Evolutionary conservation across 495 filamentous ascomycete genomes (phyloP).

Genomic region (Hypomontagnella submonticulosa): DNA sequence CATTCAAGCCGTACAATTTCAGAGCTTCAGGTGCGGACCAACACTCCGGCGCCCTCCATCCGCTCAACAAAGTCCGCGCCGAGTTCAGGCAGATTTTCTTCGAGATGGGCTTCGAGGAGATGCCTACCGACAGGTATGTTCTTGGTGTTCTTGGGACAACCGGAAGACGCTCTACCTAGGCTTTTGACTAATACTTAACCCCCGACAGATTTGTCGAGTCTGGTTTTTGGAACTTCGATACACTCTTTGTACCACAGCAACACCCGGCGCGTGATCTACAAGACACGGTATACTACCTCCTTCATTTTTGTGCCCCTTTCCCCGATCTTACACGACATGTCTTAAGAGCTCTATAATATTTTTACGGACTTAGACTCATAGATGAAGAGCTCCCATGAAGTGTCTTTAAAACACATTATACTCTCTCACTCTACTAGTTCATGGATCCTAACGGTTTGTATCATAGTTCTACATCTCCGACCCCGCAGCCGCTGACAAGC

Average conservation of each 20-base stretch:
- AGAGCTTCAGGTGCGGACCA: slow-evolving; percentile 85
- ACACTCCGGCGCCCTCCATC: slow-evolving; percentile 87
- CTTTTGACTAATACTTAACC: slow-evolving; percentile 49
- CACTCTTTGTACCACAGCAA: slow-evolving; percentile 96
- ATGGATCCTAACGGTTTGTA: slow-evolving; percentile 15
- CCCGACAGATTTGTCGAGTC: slow-evolving; percentile 78
- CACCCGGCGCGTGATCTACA: slow-evolving; percentile 96
- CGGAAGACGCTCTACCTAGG: too few species aligned
- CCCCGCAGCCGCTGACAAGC: slow-evolving; percentile 78
- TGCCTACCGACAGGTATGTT: slow-evolving; percentile 74
- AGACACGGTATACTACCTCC: slow-evolving; percentile 69
- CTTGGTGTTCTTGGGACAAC: too few species aligned
- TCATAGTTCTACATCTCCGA: slow-evolving; percentile 88
- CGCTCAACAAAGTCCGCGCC: slow-evolving; percentile 90
- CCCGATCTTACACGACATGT: background rate
- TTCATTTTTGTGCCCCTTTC: background rate
- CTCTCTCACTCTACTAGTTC: background rate
- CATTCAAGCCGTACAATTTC: slow-evolving; percentile 98
- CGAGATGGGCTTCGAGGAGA: slow-evolving; percentile 87
- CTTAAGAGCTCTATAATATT: too few species aligned
- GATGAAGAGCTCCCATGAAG: too few species aligned
- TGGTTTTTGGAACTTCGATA: slow-evolving; percentile 98
- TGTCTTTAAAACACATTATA: background rate
- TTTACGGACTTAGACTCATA: too few species aligned
- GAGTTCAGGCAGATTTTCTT: slow-evolving; percentile 99